Evolutionary conservation across 2,329 filamentous ascomycete genomes (phyloP).

Genomic region (Calonectria pauciramosa): DNA sequence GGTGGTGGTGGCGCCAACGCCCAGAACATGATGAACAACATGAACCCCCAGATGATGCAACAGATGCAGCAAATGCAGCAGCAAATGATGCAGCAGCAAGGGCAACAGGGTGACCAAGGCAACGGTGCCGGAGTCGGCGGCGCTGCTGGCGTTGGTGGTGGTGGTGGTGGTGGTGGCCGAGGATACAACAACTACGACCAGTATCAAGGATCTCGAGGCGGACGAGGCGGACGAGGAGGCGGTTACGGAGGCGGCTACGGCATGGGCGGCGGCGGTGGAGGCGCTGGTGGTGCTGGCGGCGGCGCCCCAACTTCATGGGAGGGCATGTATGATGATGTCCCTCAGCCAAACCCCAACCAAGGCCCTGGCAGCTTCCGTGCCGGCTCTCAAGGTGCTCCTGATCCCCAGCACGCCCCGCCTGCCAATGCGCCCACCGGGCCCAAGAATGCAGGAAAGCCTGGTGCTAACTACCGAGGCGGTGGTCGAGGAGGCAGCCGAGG

Average conservation of each 20-base stretch:
- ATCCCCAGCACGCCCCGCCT: constrained; percentile 63
- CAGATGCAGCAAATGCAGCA: constrained; percentile 61
- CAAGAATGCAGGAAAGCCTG: constrained; percentile 92
- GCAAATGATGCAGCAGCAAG: constrained; percentile 58
- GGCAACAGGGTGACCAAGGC: constrained; percentile 47
- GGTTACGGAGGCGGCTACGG: constrained; percentile 41
- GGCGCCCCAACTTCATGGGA: constrained; percentile 91
- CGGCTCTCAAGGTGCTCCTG: constrained; percentile 57
- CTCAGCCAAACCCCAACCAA: constrained; percentile 78
- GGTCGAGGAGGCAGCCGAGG: constrained; percentile 81
- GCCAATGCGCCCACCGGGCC: constrained; percentile 87
- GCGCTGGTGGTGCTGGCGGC: constrained; percentile 57
- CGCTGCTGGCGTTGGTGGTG: constrained; percentile 37
- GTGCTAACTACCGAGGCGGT: constrained; percentile 93
- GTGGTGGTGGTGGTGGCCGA: constrained; percentile 37
- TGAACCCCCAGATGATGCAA: constrained; percentile 70
- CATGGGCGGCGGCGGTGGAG: constrained; percentile 45
- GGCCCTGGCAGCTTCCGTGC: constrained; percentile 57
- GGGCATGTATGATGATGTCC: constrained; percentile 97
- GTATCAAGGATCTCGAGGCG: constrained; percentile 59
- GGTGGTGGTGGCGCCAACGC: constrained; percentile 53
- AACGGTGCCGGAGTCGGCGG: constrained; percentile 41
- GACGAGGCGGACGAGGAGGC: constrained; percentile 49
- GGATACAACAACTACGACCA: constrained; percentile 52
- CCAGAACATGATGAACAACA: constrained; percentile 57